Conservation (phyloP, 2,329 filamentous ascomycete species). For the Colletotrichum somersetense region DNA sequence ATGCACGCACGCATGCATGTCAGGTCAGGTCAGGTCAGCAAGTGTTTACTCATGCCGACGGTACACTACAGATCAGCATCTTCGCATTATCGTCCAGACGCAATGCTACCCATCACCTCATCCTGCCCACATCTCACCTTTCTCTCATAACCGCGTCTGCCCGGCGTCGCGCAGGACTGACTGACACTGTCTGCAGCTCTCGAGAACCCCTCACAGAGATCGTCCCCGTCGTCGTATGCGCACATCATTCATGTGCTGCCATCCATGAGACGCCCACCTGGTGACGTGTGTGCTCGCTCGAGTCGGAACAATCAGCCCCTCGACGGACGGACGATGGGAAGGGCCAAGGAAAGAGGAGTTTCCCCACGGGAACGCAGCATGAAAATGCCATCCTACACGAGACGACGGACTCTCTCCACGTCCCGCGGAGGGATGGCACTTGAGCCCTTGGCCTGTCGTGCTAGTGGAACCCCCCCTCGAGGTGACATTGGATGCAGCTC, state of each 20-base stretch:
- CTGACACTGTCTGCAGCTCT: neutral
- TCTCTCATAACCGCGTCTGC: neutral
- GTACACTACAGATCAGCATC: neutral
- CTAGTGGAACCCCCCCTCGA: slow-evolving; percentile 7
- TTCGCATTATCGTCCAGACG: neutral
- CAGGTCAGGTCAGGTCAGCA: neutral
- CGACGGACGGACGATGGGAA: neutral
- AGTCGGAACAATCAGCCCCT: neutral
- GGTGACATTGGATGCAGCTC: slow-evolving; percentile 23
- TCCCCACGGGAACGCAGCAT: slow-evolving; percentile 11
- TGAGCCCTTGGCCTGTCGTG: slow-evolving; percentile 8
- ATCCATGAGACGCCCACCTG: neutral
- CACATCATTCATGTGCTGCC: slow-evolving; percentile 37
- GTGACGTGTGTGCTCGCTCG: neutral
- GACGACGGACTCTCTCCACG: neutral
- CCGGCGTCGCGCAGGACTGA: neutral
- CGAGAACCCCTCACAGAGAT: slow-evolving; percentile 24
- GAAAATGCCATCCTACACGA: slow-evolving; percentile 5
- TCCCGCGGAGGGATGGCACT: slow-evolving; percentile 9
- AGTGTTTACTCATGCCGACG: neutral
- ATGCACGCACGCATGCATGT: neutral
- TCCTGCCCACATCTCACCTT: slow-evolving; percentile 1
- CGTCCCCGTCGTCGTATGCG: slow-evolving; percentile 35
- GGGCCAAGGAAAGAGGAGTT: neutral
- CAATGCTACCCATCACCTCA: slow-evolving; percentile 4